Evolutionary conservation across 192 early-diverging fungal species (phyloP), one percentile per base, ranked within the genome.

Genomic region (Backusella tarrabulga): DNA sequence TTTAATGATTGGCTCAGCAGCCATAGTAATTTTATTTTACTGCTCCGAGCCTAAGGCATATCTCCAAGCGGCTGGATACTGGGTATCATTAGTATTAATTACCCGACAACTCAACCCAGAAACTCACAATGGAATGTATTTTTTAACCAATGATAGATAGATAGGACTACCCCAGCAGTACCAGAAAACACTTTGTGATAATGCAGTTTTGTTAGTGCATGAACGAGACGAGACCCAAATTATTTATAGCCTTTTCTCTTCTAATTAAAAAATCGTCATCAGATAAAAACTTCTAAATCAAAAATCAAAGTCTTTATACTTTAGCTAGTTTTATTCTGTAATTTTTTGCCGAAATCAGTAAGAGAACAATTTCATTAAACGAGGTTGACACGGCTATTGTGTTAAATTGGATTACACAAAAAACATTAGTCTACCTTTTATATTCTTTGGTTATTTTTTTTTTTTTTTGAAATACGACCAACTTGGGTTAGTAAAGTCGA

Each of bases 151-250:
- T 92, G 38, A 40, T 40, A 40, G 11, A 96, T 96, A 19, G 97
- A 99, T 84, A 99, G 97, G 80, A 87, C 92, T 4, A 79, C 97
- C 19, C 97, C 97, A 95, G 97, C 97, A 0, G 90, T 92, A 19
- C 76, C 75, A 74, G 95, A 94, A 15, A 82, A 97, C 17, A 90
- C 93, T 15, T 81, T 98, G 41, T 88, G 88, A 6, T 89, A 88
- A 79, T 86, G 90, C 17, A 88, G 86, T 15, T 77, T 96, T 60
- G 75, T 99, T 52, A 97, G 9, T 75, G 92, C 93, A 79, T 74
- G 81, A 83, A 5, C 32, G 17, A 2, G 2, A 44, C 2, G 29
- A 56, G 23, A 23, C 23, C 29, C 17, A 50, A 52, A 17, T 36
- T 38, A 36, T 23, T 35, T 32, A 46, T 56, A 34, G 17, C 0